Percentiles rank a stretch among this genome's conserved stretches.
Conservation (phyloP, 2,329 filamentous ascomycete species). For the Diplocarpon rosae region DNA sequence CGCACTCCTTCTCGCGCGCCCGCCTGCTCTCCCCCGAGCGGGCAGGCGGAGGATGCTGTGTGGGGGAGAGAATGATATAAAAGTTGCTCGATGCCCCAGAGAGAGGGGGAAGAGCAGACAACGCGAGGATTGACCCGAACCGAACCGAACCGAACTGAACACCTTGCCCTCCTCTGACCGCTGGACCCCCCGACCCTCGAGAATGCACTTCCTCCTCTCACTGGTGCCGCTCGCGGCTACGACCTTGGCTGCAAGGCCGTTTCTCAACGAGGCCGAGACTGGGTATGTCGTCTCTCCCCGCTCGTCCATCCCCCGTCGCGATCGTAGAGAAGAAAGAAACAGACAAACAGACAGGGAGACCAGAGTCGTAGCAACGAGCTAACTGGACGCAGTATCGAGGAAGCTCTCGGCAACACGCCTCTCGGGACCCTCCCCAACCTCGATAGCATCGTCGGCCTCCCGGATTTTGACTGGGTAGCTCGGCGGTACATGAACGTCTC, state of each 20-base stretch:
- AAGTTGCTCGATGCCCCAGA: no score
- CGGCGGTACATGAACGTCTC: constrained; percentile 35
- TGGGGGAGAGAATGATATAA: no score
- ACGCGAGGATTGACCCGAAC: no score
- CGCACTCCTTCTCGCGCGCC: no score
- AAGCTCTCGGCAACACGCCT: constrained; percentile 6
- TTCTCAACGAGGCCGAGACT: constrained; percentile 7
- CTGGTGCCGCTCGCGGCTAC: constrained; percentile 4
- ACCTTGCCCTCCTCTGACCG: neutral
- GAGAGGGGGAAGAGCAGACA: no score
- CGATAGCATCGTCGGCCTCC: constrained; percentile 36
- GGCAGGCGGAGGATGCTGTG: no score
- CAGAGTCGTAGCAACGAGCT: neutral
- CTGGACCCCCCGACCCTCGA: neutral
- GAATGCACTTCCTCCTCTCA: constrained; percentile 4
- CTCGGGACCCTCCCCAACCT: constrained; percentile 31
- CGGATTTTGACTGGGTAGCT: constrained; percentile 44
- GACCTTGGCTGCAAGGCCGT: constrained; percentile 4
- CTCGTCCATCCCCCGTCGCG: no score
- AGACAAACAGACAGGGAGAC: no score
- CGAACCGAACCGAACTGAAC: no score
- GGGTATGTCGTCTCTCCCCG: neutral
- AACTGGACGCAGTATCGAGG: constrained; percentile 4
- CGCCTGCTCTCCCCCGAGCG: no score
- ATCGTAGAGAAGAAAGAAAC: no score